These are phyloP conservation scores for Ceratonia siliqua DNA, from an alignment of 306 rosid genomes.

Conservation along the genomic window DNA sequence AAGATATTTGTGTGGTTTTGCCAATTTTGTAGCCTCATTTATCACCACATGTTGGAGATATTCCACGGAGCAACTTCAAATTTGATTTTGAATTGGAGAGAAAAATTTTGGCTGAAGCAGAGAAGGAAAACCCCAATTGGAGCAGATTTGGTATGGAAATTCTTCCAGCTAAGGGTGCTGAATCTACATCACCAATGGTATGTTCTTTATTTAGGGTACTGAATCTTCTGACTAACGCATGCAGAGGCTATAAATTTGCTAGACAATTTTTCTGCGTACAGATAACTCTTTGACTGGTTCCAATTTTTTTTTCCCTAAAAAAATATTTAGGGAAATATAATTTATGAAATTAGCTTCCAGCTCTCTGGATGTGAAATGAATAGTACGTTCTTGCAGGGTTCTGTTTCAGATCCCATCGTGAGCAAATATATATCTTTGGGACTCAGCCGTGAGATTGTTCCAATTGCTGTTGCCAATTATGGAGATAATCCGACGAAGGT, in stretches of 20 bases:
- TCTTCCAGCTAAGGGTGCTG: conserved; percentile 51
- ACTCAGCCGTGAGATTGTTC: conserved; percentile 71
- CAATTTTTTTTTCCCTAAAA: no score
- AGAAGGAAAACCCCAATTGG: conserved; percentile 79
- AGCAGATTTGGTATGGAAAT: conserved; percentile 67
- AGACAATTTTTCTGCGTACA: not conserved
- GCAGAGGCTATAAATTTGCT: conserved; percentile 2
- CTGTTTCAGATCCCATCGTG: conserved; percentile 61
- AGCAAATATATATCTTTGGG: conserved; percentile 69
- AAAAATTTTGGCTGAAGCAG: conserved; percentile 79
- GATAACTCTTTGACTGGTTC: conserved; percentile 9
- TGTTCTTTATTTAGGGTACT: conserved; percentile 1
- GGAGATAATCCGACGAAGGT: conserved; percentile 90
- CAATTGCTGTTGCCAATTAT: conserved; percentile 64
- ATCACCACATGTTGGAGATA: conserved; percentile 58
- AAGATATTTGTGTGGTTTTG: conserved; percentile 20
- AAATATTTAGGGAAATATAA: not conserved
- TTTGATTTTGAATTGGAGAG: conserved; percentile 88
- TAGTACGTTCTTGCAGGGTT: conserved; percentile 46
- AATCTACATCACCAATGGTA: conserved; percentile 61
- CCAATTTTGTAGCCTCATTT: conserved; percentile 66
- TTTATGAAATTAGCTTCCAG: not conserved
- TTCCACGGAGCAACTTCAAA: conserved; percentile 80
- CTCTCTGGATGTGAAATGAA: conserved; percentile 5
- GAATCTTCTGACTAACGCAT: not conserved